phyloP scores from a whole-genome alignment of 345 rosid genomes.

The Garcia nutans region DNA sequence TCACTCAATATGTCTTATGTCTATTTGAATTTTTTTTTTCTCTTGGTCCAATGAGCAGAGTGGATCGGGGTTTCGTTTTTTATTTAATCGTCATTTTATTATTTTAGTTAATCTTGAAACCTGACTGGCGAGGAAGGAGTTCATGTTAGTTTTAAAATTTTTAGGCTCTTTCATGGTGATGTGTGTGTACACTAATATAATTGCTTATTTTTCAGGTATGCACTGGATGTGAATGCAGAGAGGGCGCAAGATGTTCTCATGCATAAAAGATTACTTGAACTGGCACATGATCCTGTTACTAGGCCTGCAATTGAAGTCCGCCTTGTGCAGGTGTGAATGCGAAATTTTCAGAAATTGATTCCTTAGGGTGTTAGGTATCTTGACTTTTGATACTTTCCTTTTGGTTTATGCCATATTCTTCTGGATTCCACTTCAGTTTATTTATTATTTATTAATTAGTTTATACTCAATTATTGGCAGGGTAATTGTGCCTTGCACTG shows the following conservation, averaged over 20 bases:
- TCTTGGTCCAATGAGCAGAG: background rate
- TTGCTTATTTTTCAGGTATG: slow-evolving; percentile 41
- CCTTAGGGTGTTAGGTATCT: slow-evolving; percentile 1
- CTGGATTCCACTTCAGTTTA: slow-evolving; percentile 11
- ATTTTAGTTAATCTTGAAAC: background rate
- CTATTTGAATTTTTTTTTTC: background rate
- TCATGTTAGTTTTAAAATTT: background rate
- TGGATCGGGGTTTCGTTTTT: background rate
- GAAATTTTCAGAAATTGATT: slow-evolving; percentile 9
- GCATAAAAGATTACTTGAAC: slow-evolving; percentile 57
- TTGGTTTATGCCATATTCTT: slow-evolving; percentile 15
- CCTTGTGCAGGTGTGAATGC: slow-evolving; percentile 45
- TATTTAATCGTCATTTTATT: background rate
- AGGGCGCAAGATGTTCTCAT: slow-evolving; percentile 61
- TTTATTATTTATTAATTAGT: slow-evolving; percentile 13
- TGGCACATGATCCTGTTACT: slow-evolving; percentile 47
- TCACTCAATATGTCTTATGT: background rate
- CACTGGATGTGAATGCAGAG: slow-evolving; percentile 62
- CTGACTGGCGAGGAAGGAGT: background rate
- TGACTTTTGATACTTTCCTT: slow-evolving; percentile 12
- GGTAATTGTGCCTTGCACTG: slow-evolving; percentile 5
- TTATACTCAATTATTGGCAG: slow-evolving; percentile 15
- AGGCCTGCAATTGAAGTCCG: slow-evolving; percentile 67
- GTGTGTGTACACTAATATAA: background rate
- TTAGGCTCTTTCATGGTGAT: background rate